Evolutionary conservation across 2,329 filamentous ascomycete genomes (phyloP), one percentile per base, ranked within the genome.

Genomic region (Phialophora verrucosa): DNA sequence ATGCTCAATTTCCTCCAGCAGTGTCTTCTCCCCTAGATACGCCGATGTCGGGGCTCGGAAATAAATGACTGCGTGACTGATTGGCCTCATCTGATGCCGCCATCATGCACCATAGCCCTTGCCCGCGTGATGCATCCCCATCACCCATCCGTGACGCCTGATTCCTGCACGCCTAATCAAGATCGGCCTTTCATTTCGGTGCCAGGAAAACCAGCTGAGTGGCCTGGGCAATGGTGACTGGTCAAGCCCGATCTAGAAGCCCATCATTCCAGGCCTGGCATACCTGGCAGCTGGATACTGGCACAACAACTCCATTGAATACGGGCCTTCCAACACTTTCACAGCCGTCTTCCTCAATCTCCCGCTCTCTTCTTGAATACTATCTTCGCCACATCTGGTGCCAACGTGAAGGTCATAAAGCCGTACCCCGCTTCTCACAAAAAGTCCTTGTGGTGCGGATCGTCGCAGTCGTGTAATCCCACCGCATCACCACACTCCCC

Each of bases 381-480:
- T 35, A n/a, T 10, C 29, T 44, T 55, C 59, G 32, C 20, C 20
- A 44, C 12, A 47, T 27, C 8, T 17, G 10, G 12, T 23, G 51
- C 53, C 60, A 25, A 56, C 11, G 25, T 62, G 31, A 56, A 55
- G 17, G 2, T 35, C 17, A 31, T 8, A n/a, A 20, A 62, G 55
- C 32, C 29, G 11, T 35, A 12, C 35, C 60, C 60, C 50, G 51
- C 51, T n/a, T 29, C 38, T 47, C 23, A 23, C 35, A 32, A 23
- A 32, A 49, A 38, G 32, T 31, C 47, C 53, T 44, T 62, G 47
- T 62, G 49, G 65, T 38, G 58, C 59, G 31, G 55, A 64, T 64
- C 42, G 55, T 64, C 55, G 38, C 38, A 38, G 31, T 66, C 51
- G 56, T 54, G 53, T 35, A 65, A 51, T 63, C 60, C 50, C 54